Base-by-base conservation (phyloP, 192 early-diverging fungal genomes). In the Jimgerdemannia lactiflua region DNA sequence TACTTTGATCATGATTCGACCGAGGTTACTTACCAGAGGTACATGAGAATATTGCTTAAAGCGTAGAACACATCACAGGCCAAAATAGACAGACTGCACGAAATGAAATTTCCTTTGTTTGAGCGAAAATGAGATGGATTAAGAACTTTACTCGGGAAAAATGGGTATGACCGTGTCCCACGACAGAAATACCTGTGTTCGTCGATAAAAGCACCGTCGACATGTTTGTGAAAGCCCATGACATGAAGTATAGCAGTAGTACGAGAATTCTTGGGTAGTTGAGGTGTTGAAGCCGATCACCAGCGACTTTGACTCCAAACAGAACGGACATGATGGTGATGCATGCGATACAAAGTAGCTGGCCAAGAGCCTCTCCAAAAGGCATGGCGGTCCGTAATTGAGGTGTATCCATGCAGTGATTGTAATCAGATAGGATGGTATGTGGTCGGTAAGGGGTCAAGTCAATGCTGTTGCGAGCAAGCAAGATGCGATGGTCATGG, bases 221-320 rank as follows among this genome's bases (percentile, higher is more conserved):
- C 3, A 79, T 78, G 10, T 77, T 76, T 18, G 84, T 70, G 65
- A 87, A 87, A 0, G 79, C 70, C 84, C 86, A 87, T 14, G 84
- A 84, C n/a, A 71, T 68, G 4, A 77, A 70, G 42, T 87, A 85
- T 4, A 87, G 66, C 0, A 80, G 63, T 4, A 85, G 74, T 41
- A 87, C 82, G 3, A 85, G 65, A 29, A 81, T 65, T 3, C 82
- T 82, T 4, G 84, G 83, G 70, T 87, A 87, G 63, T 79, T 87
- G 20, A 83, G 67, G 39, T 78, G 74, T 70, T 75, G 72, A 54
- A 84, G 6, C 43, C 69, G 49, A 64, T 80, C 82, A 43, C 76
- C 74, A 43, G 82, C 82, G 2, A 83, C 79, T 67, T 85, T 87
- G 59, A 74, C 65, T 39, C 86, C 86, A 19, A 85, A 74, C 7